Evolutionary conservation across 257 asterid species (phyloP), one percentile per base, ranked within the genome.

Genomic region (Rehmannia glutinosa): DNA sequence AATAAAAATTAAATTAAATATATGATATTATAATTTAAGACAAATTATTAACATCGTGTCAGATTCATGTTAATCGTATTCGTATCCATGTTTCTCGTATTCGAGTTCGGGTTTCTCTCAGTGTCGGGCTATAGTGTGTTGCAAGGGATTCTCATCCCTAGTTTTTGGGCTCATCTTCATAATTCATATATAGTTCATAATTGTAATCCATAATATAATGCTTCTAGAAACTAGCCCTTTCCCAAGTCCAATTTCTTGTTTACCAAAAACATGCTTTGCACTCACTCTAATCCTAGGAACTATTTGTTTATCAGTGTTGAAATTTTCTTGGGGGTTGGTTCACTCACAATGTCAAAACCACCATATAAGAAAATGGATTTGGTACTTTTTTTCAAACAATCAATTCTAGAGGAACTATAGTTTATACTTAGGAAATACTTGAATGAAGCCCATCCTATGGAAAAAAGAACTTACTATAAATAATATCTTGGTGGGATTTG

Each of bases 401-500:
- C 7, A 36, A 11, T 38, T 59, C 23, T 41, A 60, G 12, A 60
- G 33, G 62, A 53, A 15, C 8, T n/a, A 2, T 13, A 6, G 16
- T 32, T 16, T 23, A 30, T 55, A 1, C 59, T 23, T 50, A 7
- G 36, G 8, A 35, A 61, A 19, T n/a, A 41, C 35, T 62, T 62
- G 30, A 25, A 25, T 62, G 68, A 62, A 45, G 36, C 13, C 45
- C 5, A 33, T 17, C 8, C 45, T 32, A 32, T 25, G 62, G 58
- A 11, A 21, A 51, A 9, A 51, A n/a, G 4, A 53, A 27, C 39
- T 4, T 24, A 25, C 60, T 15, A 21, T 1, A 51, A 51, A 45
- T 8, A 53, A 58, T 33, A 20, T 56, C 25, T 57, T 35, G 65
- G 49, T 59, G 30, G 66, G 66, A 38, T 60, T 60, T 60, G 49